These are phyloP conservation scores for Lactarius vividus DNA, from an alignment of 768 basidiomycete genomes.

Conservation along the genomic window DNA sequence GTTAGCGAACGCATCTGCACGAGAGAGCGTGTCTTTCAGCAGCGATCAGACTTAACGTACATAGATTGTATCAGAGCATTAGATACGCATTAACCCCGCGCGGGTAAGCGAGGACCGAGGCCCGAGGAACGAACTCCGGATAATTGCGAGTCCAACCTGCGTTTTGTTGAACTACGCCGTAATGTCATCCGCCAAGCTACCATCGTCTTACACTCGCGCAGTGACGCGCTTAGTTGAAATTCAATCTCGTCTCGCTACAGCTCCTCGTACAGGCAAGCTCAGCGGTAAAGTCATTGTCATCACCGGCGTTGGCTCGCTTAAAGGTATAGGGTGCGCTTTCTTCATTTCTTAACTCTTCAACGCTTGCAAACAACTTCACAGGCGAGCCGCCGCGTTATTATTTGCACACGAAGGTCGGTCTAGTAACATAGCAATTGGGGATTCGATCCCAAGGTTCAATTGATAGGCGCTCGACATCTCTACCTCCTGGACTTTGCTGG, in stretches of 20 bases:
- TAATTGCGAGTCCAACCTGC: not conserved
- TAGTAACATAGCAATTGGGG: conserved; percentile 8
- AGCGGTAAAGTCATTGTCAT: conserved; percentile 81
- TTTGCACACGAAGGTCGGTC: conserved; percentile 76
- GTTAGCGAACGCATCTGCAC: conserved; percentile 27
- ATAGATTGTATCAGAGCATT: not conserved
- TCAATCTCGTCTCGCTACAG: conserved; percentile 58
- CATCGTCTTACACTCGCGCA: conserved; percentile 47
- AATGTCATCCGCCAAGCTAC: conserved; percentile 17
- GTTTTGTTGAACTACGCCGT: not conserved
- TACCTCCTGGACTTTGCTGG: conserved; percentile 73
- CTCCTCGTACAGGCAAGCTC: conserved; percentile 55
- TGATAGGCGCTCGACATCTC: conserved; percentile 67
- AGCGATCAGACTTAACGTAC: conserved; percentile 3
- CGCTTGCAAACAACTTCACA: conserved; percentile 31
- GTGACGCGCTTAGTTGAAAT: conserved; percentile 65
- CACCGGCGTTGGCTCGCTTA: conserved; percentile 82
- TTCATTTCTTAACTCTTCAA: conserved; percentile 10
- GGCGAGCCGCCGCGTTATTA: conserved; percentile 66
- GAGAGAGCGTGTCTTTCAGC: conserved; percentile 24
- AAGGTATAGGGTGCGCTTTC: conserved; percentile 77
- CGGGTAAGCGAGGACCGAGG: not conserved
- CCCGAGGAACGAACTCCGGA: not conserved
- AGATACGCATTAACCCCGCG: not conserved
- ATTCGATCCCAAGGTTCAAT: not conserved